Base-by-base conservation (phyloP, 768 basidiomycete genomes). In the Tylopilus felleus region DNA sequence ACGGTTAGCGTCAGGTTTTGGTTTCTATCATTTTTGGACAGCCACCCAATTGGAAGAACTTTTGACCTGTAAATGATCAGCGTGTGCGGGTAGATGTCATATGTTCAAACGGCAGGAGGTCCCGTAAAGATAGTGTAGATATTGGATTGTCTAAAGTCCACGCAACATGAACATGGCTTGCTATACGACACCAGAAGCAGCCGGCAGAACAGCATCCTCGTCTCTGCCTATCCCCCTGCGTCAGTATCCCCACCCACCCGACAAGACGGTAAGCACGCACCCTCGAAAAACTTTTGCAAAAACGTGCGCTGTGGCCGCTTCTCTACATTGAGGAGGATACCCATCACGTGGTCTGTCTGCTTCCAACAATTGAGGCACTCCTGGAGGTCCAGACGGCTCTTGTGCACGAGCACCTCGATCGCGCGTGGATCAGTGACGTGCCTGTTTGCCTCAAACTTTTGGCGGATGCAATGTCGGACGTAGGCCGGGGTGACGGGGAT, bases 281-380 rank as follows among this genome's bases (percentile, higher is more conserved):
- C 90, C 67, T 88, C 86, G 50, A 84, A 87, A 63, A 93, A 93
- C 75, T 84, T 89, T 72, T 92, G 81, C 78, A 93, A 73, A 68
- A 93, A 93, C 21, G 85, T 81, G 51, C 75, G 70, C 53, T 69
- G 73, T 6, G 75, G 75, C 55, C 79, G 76, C 49, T 78, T 73
- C 1, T 77, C 72, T 51, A 67, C 59, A 56, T 79, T 69, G 54
- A 91, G 70, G 47, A 92, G 67, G 31, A 89, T 80, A 3, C 89
- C 90, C 70, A 85, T 71, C 28, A 93, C 75, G 65, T 93, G 90
- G 56, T 91, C 88, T 40, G 77, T 80, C 75, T 90, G 88, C 66
- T 94, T 94, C 94, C 94, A 98, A 63, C 81, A 82, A 67, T 98
- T 98, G 78, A 97, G 77, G 49, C 88, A 87, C 78, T 98, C 96